Base-by-base conservation (phyloP, 1,284 basidiomycete species). In the Irpex lacteus region DNA sequence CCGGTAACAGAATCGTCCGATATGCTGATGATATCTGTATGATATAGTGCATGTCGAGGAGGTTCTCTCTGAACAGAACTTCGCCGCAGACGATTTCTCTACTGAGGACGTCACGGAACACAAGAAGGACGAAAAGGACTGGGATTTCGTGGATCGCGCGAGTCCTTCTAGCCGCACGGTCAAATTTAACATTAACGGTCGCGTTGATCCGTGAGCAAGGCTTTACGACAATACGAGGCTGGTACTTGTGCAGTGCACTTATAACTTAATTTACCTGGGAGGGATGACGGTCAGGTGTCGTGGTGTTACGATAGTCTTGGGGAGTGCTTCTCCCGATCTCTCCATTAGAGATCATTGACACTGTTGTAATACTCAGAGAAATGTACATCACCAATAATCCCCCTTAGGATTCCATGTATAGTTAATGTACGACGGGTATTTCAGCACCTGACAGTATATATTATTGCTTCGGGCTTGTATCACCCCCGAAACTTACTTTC, bases 21-120 rank as follows among this genome's bases (percentile, higher is more conserved):
- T 54, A 19, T n/a, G 18, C 18, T 18, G 13, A 47, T 18, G 18
- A 47, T 50, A 13, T 13, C 34, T 18, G 36, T 26, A 4, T 50
- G 19, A 47, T 47, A 37, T 65, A 85, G 83, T 84, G n/a, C 75
- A 78, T 61, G 80, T 80, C 40, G 82, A 85, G 70, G 74, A 74
- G 4, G 73, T 74, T 0, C 76, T 85, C 0, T 76, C 78, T 2
- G 72, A 75, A 2, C 76, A 77, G 9, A 75, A 81, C 68, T 84
- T 84, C 68, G 74, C 79, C n/a, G 78, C 79, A 7, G 82, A 80
- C 60, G 71, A 80, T n/a, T 85, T 85, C 72, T 64, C 74, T 19
- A 74, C 74, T 61, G 74, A 78, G 37, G 70, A 73, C 58, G 74
- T 75, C 62, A 53, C 0, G 8, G 50, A 18, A 26, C 50, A 18